Evolutionary conservation across 2,329 filamentous ascomycete genomes (phyloP), one percentile per base, ranked within the genome.

Genomic region (Colletotrichum zoysiae): DNA sequence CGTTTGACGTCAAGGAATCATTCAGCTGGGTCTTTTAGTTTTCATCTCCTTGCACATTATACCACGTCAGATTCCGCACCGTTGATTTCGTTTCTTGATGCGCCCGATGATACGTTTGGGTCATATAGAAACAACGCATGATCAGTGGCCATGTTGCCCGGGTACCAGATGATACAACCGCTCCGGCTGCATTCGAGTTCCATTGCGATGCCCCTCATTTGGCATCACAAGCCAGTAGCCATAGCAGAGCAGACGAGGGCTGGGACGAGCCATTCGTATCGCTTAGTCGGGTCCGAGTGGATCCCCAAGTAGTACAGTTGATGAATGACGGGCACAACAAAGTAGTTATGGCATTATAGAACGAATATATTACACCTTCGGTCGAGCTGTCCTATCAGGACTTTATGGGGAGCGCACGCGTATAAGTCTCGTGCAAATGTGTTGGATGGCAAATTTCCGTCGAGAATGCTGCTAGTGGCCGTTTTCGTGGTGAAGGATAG

Each of bases 21-120:
- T 92, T 92, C 77, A 90, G 86, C 33, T 92, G 90, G 90, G 83
- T 89, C 9, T 91, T 90, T 75, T 91, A 79, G n/a, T 16, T 62
- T 38, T 30, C n/a, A 14, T 48, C 35, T 55, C 16, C 46, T 59
- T 9, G 60, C 44, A 53, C 30, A 42, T 14, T 26, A 57, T 38
- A 51, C 23, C 42, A 48, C 61, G 23, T 63, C 42, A 5, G 57
- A 35, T 58, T 11, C 51, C 56, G 18, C 53, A 50, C 40, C 2
- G 9, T 23, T 44, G 12, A 20, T 61, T 40, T 18, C 40, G 44
- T n/a, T 48, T 48, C 46, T 58, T 55, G 51, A 23, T 30, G 35
- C 14, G 16, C 1, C 38, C 48, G 20, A 62, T 44, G 12, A n/a
- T 8, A 33, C 50, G 12, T 48, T 42, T 62, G 33, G 42, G 42